phyloP scores from a whole-genome alignment of 495 filamentous ascomycete species.

The Evernia prunastri region DNA sequence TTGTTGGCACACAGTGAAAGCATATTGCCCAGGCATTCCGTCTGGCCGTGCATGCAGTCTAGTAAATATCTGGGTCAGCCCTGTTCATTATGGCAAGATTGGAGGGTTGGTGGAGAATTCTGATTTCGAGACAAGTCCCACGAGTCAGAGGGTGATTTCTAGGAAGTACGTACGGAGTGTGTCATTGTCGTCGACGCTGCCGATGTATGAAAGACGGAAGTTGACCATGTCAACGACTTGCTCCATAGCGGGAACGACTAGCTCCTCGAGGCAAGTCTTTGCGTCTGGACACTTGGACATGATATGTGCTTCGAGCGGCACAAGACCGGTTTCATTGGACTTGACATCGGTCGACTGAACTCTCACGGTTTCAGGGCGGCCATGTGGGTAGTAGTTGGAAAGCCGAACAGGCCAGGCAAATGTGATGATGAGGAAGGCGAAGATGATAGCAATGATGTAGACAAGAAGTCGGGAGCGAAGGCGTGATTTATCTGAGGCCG shows the following conservation, averaged over 20 bases:
- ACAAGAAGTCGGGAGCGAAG: constrained; percentile 3
- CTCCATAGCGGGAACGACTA: constrained; percentile 84
- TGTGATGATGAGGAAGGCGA: constrained; percentile 15
- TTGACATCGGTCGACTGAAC: neutral
- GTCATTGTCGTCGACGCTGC: constrained; percentile 42
- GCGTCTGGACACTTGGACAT: constrained; percentile 96
- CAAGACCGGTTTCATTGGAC: constrained; percentile 33
- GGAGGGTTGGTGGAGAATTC: neutral
- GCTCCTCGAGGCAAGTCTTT: constrained; percentile 66
- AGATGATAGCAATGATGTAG: constrained; percentile 8
- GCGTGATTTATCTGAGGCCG: neutral
- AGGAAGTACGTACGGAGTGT: constrained; percentile 41
- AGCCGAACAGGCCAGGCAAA: constrained; percentile 12
- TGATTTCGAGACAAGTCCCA: neutral
- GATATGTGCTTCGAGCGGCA: constrained; percentile 84
- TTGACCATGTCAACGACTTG: constrained; percentile 74
- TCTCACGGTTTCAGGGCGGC: neutral
- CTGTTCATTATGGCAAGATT: neutral
- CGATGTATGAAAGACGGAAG: constrained; percentile 87
- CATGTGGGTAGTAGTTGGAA: neutral
- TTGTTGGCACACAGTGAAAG: constrained; percentile 82
- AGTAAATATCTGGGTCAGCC: neutral
- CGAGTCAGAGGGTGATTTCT: neutral
- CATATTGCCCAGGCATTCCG: constrained; percentile 91
- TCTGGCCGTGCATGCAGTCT: constrained; percentile 77